Conservation (phyloP, 2,329 filamentous ascomycete genomes). For the Colletotrichum liriopes region DNA sequence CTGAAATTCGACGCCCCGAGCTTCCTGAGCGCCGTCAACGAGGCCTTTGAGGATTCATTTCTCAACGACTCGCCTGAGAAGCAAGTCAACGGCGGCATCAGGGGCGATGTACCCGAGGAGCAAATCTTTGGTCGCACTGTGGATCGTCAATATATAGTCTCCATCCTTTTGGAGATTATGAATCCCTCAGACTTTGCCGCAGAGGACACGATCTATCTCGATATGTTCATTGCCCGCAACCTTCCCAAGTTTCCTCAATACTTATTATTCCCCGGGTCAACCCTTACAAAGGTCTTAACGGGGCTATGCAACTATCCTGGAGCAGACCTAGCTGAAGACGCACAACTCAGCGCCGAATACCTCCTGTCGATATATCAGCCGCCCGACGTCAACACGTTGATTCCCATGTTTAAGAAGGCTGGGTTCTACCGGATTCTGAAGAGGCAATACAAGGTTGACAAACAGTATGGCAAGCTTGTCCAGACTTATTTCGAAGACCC, state of each 20-base stretch:
- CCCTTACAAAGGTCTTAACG: slow-evolving; percentile 83
- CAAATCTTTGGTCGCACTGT: slow-evolving; percentile 80
- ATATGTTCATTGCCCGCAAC: slow-evolving; percentile 98
- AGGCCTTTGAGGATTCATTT: slow-evolving; percentile 96
- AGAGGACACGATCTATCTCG: slow-evolving; percentile 91
- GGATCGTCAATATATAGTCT: slow-evolving; percentile 93
- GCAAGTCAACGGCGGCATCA: slow-evolving; percentile 67
- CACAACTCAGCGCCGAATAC: slow-evolving; percentile 97
- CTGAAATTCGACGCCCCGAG: slow-evolving; percentile 91
- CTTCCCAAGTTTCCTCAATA: slow-evolving; percentile 98
- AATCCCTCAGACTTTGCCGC: slow-evolving; percentile 80
- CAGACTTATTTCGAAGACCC: slow-evolving; percentile 88
- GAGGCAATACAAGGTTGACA: slow-evolving; percentile 85
- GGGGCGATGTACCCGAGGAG: slow-evolving; percentile 73
- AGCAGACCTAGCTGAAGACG: slow-evolving; percentile 87
- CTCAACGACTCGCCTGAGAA: slow-evolving; percentile 85
- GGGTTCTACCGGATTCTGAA: slow-evolving; percentile 94
- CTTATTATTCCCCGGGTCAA: slow-evolving; percentile 89
- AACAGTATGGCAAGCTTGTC: slow-evolving; percentile 84
- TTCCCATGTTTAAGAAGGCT: slow-evolving; percentile 84
- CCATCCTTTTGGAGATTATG: slow-evolving; percentile 93
- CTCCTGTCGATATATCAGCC: slow-evolving; percentile 94
- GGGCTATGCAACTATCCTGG: slow-evolving; percentile 90
- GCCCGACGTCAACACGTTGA: slow-evolving; percentile 81
- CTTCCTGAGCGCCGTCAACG: slow-evolving; percentile 95